A percentile compares a stretch with the other conserved stretches of the same genome.
phyloP scores from a whole-genome alignment of 805 yeast genomes.

The Candida oleophila region DNA sequence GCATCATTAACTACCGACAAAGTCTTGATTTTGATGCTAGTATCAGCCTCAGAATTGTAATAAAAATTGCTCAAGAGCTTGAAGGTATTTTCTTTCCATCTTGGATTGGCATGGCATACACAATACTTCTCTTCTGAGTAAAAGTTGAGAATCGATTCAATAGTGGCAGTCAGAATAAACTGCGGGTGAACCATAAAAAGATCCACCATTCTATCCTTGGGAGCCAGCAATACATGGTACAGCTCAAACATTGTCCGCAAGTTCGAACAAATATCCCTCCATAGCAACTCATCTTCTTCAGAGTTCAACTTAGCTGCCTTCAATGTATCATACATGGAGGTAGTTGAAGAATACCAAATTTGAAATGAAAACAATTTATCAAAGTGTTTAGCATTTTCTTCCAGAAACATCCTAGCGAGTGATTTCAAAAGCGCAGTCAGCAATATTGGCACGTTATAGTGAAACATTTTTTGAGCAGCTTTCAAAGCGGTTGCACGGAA shows the following conservation, averaged over 20 bases:
- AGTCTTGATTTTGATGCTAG: not conserved
- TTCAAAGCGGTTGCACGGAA: constrained; percentile 29
- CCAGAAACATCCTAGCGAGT: constrained; percentile 38
- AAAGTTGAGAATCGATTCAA: constrained; percentile 45
- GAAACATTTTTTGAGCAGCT: constrained; percentile 28
- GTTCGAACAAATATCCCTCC: constrained; percentile 34
- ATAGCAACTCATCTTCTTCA: constrained; percentile 28
- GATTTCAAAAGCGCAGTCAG: constrained; percentile 41
- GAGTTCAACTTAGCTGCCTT: constrained; percentile 19
- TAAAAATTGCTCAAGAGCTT: constrained; percentile 47
- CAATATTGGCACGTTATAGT: constrained; percentile 35
- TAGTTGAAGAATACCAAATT: constrained; percentile 38
- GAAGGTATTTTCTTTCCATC: constrained; percentile 51
- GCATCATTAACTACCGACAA: constrained; percentile 31
- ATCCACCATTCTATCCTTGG: constrained; percentile 39
- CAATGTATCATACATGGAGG: constrained; percentile 42
- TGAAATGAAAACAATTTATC: constrained; percentile 36
- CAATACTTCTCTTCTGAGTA: constrained; percentile 53
- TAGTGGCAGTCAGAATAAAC: constrained; percentile 34
- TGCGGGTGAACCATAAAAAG: constrained; percentile 40
- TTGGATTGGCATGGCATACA: constrained; percentile 43
- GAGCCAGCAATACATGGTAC: constrained; percentile 39
- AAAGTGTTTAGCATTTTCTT: constrained; percentile 14
- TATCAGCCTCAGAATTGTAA: constrained; percentile 17
- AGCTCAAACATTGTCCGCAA: constrained; percentile 28